These are phyloP conservation scores for Penicillium sp. DNA, from an alignment of 2,329 filamentous ascomycete genomes.

Conservation along the genomic window DNA sequence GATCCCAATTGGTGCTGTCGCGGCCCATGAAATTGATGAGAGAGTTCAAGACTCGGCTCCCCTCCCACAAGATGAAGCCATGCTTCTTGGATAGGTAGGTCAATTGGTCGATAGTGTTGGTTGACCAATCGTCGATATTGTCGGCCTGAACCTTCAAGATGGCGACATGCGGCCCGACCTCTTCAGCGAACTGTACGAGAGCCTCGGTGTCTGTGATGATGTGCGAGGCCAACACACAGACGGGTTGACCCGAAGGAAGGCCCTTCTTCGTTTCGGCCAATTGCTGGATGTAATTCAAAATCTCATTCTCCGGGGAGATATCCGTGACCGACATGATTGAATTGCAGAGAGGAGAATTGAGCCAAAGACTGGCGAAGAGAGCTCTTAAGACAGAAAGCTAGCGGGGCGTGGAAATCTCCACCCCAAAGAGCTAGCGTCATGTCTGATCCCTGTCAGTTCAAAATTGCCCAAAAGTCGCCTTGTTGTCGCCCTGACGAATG, in stretches of 20 bases:
- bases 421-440: constrained; percentile 13
- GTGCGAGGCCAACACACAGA: constrained; percentile 53
- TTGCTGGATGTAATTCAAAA: constrained; percentile 38
- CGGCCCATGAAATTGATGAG: constrained; percentile 33
- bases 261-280: constrained; percentile 34
- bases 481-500: neutral
- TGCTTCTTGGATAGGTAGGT: constrained; percentile 35
- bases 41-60: constrained; percentile 39
- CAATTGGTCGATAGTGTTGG: constrained; percentile 50
- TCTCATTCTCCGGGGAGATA: constrained; percentile 30
- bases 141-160: constrained; percentile 62
- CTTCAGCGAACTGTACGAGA: constrained; percentile 55
- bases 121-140: constrained; percentile 60
- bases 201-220: constrained; percentile 57
- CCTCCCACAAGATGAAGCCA: constrained; percentile 43
- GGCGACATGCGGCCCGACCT: constrained; percentile 60
- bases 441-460: constrained; percentile 16
- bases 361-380: constrained; percentile 1
- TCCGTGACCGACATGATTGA: constrained; percentile 21
- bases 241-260: constrained; percentile 39
- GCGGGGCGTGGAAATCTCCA: constrained; percentile 18
- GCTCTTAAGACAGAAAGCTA: constrained; percentile 6
- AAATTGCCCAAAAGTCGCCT: constrained; percentile 2
- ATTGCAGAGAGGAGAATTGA: neutral
- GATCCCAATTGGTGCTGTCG: constrained; percentile 27